Conservation (phyloP, 2,329 filamentous ascomycete genomes). For the Diaporthe capsici region DNA sequence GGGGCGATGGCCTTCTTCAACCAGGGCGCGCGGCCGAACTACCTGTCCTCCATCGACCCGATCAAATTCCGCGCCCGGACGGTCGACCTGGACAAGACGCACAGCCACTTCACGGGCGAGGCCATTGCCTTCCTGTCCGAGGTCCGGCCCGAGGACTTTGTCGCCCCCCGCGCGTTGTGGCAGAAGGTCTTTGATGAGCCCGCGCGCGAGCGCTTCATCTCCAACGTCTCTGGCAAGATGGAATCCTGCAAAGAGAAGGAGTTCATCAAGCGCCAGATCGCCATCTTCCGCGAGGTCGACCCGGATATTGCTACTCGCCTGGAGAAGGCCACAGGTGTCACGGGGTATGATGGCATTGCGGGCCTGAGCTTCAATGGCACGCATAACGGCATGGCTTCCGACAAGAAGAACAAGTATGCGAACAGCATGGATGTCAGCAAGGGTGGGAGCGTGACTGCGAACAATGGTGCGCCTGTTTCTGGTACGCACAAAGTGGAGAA, state of each 20-base stretch:
- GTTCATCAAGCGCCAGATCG: conserved; percentile 74
- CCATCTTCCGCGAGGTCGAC: conserved; percentile 74
- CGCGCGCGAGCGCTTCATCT: conserved; percentile 70
- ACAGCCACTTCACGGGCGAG: conserved; percentile 55
- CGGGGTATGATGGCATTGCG: conserved; percentile 71
- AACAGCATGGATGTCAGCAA: conserved; percentile 59
- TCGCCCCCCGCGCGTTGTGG: conserved; percentile 70
- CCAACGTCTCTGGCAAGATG: conserved; percentile 74
- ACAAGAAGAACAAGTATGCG: conserved; percentile 59
- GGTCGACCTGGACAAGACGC: conserved; percentile 55
- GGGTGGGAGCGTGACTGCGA: conserved; percentile 28
- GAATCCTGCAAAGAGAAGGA: conserved; percentile 69
- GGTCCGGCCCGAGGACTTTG: conserved; percentile 56
- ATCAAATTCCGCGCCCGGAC: conserved; percentile 53
- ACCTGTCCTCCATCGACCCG: conserved; percentile 54
- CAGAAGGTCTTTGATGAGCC: conserved; percentile 73
- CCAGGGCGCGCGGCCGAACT: conserved; percentile 72
- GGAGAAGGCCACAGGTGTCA: conserved; percentile 72
- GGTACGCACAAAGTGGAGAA: conserved; percentile 29
- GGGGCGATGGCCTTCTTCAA: conserved; percentile 80
- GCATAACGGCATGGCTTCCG: conserved; percentile 72
- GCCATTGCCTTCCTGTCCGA: conserved; percentile 55
- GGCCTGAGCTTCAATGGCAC: conserved; percentile 71
- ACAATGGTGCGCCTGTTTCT: conserved; percentile 37
- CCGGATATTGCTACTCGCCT: conserved; percentile 69